phyloP scores from a whole-genome alignment of 148 eudicot genomes.

The Persicaria maculosa region DNA sequence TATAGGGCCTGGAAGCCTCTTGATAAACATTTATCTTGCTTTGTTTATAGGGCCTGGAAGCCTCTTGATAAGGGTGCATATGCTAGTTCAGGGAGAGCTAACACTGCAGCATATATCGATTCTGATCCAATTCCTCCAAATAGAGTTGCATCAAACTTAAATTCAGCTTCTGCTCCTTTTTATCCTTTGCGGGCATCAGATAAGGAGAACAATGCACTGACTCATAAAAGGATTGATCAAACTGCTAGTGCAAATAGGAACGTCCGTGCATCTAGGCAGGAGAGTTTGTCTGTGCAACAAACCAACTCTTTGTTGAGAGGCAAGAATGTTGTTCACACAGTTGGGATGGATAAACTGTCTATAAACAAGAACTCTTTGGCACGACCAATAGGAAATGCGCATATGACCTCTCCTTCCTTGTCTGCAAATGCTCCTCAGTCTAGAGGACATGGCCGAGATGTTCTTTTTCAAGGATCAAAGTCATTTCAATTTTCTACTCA shows the following conservation, averaged over 20 bases:
- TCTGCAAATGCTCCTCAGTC: constrained; percentile 25
- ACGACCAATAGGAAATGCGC: constrained; percentile 37
- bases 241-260: constrained; percentile 40
- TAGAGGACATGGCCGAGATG: constrained; percentile 49
- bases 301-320: constrained; percentile 32
- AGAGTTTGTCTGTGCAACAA: constrained; percentile 22
- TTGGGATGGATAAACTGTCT: constrained; percentile 44
- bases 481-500: constrained; percentile 34
- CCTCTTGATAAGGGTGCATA: constrained; percentile 40
- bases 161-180: constrained; percentile 90
- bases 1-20: constrained; percentile 44
- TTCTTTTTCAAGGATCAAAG: constrained; percentile 26
- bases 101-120: constrained; percentile 32
- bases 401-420: constrained; percentile 30
- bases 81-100: constrained; percentile 34
- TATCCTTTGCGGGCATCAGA: constrained; percentile 75
- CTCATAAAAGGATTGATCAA: constrained; percentile 46
- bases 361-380: constrained; percentile 36
- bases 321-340: constrained; percentile 34
- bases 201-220: constrained; percentile 31
- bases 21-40: constrained; percentile 26
- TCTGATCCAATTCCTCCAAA: constrained; percentile 34
- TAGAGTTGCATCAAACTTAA: constrained; percentile 73
- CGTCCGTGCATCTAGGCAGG: constrained; percentile 23
- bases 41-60: constrained; percentile 37